Percentiles rank a stretch among this genome's conserved stretches.
Conservation (phyloP, 345 rosid genomes). For the Gossypium longicalyx region DNA sequence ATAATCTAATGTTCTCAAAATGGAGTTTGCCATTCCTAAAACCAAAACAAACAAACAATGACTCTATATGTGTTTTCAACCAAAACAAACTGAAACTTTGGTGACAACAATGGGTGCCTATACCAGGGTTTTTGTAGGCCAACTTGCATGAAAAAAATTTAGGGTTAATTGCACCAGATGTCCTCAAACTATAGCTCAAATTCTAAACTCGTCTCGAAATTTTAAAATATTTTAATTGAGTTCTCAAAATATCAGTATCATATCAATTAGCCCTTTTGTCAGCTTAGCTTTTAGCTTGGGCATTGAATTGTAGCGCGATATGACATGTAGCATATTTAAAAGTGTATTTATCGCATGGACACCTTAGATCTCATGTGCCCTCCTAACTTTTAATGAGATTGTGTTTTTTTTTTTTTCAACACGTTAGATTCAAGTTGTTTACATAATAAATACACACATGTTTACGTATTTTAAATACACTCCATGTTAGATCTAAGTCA, state of each 20-base stretch:
- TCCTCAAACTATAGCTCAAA: not conserved
- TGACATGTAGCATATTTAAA: not conserved
- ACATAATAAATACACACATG: not conserved
- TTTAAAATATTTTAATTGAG: not conserved
- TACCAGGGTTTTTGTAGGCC: conserved; percentile 62
- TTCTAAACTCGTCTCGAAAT: not conserved
- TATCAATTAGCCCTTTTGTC: not conserved
- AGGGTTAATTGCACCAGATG: not conserved
- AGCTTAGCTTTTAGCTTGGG: not conserved
- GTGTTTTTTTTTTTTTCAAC: not conserved
- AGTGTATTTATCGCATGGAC: not conserved
- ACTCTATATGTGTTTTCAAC: not conserved
- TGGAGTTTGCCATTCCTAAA: conserved; percentile 26
- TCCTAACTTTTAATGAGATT: not conserved
- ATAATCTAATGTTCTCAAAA: conserved; percentile 16
- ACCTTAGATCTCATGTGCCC: no score
- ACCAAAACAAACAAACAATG: not conserved
- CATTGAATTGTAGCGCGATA: not conserved
- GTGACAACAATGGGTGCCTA: not conserved
- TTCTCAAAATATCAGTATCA: not conserved
- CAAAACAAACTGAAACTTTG: not conserved
- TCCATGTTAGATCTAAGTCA: not conserved
- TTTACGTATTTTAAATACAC: not conserved
- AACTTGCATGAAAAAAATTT: not conserved
- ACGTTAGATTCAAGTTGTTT: not conserved